Base-by-base conservation (phyloP, 129 eudicot genomes). In the Oenanthe sinensis region DNA sequence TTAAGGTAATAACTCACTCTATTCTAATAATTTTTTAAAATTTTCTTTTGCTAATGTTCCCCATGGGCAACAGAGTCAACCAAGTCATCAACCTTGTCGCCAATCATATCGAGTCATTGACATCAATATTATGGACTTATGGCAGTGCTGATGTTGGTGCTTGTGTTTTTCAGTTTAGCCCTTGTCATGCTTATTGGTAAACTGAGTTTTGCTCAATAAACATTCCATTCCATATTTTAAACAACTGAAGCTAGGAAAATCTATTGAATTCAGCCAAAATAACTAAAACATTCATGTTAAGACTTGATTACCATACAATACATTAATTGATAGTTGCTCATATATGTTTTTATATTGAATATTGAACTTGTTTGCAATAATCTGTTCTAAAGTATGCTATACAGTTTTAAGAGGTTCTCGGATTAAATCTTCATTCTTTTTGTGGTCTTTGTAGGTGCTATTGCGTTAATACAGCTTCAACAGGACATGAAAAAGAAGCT, bases 391-490 rank as follows among this genome's bases (percentile, higher is more conserved):
- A 28, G 20, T 71, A 26, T 28, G 46, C 15, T 80, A 58, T 20
- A 46, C 24, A 6, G 30, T 24, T n/a, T 37, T 33, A 37, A 43
- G 46, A 45, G 9, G 30, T 33, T 10, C 28, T 43, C 17, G n/a
- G 10, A 33, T 2, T 44, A 17, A 40, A n/a, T 77, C 7, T 77
- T 45, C 36, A 28, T 44, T 37, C 47, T 75, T 84, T 82, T 76
- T 75, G n/a, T 69, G 52, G 81, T 26, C 60, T 69, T 45, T 70
- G 68, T 82, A 96, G 99, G 99, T 79, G 99, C 99, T 20, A 85
- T 96, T 81, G 96, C 97, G 71, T 90, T 96, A 83, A 87, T 96
- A 24, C 97, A 96, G 86, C 92, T 96, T 43, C 99, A 96, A 87
- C 97, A 92, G 84, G 97, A 96, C 79, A 83, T 96, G 95, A 96